Evolutionary conservation across 2,329 filamentous ascomycete species (phyloP).

Genomic region (Venturia effusa): DNA sequence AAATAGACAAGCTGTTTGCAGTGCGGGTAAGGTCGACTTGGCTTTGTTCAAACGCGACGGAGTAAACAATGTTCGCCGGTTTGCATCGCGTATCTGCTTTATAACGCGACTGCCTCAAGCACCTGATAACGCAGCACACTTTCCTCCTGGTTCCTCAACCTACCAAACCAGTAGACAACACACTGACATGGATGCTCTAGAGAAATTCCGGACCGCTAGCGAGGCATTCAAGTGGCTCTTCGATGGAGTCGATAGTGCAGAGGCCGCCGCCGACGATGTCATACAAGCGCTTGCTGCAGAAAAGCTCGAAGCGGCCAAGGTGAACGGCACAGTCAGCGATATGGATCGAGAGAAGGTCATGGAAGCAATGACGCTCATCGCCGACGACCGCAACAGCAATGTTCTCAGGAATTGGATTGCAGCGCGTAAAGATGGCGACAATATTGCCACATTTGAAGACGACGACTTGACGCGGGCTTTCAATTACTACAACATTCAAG

Average conservation of each 20-base stretch:
- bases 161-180: background rate
- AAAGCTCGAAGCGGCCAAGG: slow-evolving; percentile 17
- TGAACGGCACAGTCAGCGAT: slow-evolving; percentile 31
- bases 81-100: background rate
- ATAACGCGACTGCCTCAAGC: background rate
- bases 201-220: slow-evolving; percentile 47
- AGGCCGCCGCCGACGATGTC: slow-evolving; percentile 1
- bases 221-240: slow-evolving; percentile 36
- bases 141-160: background rate
- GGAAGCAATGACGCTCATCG: slow-evolving; percentile 49
- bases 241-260: background rate
- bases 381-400: slow-evolving; percentile 45
- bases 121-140: background rate
- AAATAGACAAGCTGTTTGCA: background rate
- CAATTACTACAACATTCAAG: slow-evolving; percentile 34
- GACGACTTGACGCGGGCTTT: slow-evolving; percentile 33
- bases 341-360: slow-evolving; percentile 32
- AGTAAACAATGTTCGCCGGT: too few species aligned
- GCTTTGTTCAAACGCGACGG: too few species aligned
- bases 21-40: background rate
- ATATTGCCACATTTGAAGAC: slow-evolving; percentile 34
- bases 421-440: slow-evolving; percentile 36
- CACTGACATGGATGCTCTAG: slow-evolving; percentile 1
- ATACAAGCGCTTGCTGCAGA: slow-evolving; percentile 5
- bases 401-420: slow-evolving; percentile 36